Base-by-base conservation (phyloP, 495 filamentous ascomycete species). In the Neurospora terricola region DNA sequence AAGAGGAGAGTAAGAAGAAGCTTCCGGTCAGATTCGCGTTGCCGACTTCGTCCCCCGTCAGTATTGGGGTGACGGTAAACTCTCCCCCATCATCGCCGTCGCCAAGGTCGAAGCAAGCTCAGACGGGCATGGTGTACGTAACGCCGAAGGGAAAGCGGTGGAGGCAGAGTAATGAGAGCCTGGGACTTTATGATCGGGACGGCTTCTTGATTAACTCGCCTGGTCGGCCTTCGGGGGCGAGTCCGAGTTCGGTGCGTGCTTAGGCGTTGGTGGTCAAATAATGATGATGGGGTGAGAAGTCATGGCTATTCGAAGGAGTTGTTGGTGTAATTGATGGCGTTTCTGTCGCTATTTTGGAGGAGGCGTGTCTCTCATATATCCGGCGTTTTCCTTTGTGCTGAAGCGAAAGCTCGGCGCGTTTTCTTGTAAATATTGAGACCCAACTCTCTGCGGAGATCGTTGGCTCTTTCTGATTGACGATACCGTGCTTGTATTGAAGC, bases 131-230 rank as follows among this genome's bases (percentile, higher is more conserved):
- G 27, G 6, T 36, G 14, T 66, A 66, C 7, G 54, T 66, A 14
- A 66, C 54, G 14, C 54, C 27, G 27, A 66, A 34, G 27, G 54
- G 54, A 5, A 10, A 18, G 27, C 54, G 54, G 1, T 34, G 54
- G 27, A 66, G 54, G 14, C 54, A 66, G 27, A 66, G 54, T 8
- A 66, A 76, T 16, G 76, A 78, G 21, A 76, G 73, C 40, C 18
- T 75, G 23, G 70, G 75, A 3, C 43, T 76, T 59, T 78, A 78
- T 68, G 76, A 78, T 34, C 45, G 69, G 38, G 71, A 78, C 18
- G 76, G 76, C 0, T 78, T 78, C 16, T 43, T 78, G 70, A 76
- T 78, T 69, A 34, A 66, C 23, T 75, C 72, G 72, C 73, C 72
- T 30, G 70, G 68, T 9, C 66, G 70, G 69, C 27, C 16, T 27